A percentile compares a stretch with the other conserved stretches of the same genome.
Conservation (phyloP, 768 basidiomycete species). For the Trametes elegans region DNA sequence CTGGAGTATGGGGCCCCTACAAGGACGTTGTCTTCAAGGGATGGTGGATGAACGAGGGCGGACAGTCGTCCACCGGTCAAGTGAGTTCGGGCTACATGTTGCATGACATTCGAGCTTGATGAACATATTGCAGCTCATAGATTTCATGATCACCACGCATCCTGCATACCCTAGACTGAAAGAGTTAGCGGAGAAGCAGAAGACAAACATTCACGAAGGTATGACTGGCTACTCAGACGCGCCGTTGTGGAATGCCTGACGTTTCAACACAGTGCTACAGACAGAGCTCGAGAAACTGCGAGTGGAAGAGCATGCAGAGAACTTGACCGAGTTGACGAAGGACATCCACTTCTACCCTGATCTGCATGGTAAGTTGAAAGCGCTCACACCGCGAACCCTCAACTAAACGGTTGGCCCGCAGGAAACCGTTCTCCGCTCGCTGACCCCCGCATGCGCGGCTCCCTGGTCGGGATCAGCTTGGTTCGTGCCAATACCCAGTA, state of each 20-base stretch:
- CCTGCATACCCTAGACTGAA: conserved; percentile 75
- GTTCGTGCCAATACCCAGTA: conserved; percentile 35
- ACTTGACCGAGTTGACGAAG: conserved; percentile 82
- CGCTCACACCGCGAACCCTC: not conserved
- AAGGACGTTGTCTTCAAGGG: conserved; percentile 88
- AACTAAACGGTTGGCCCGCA: conserved; percentile 32
- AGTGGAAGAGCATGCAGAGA: conserved; percentile 50
- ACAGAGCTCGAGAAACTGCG: conserved; percentile 69
- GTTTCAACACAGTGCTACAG: conserved; percentile 55
- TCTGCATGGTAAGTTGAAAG: conserved; percentile 63
- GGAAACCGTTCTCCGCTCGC: conserved; percentile 97
- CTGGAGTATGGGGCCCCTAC: conserved; percentile 93
- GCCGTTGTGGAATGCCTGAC: no score
- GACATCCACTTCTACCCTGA: conserved; percentile 96
- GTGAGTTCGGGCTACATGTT: conserved; percentile 34
- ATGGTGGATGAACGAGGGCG: conserved; percentile 99
- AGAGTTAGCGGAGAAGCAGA: conserved; percentile 55
- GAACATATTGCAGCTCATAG: conserved; percentile 66
- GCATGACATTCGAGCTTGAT: not conserved
- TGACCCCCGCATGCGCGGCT: conserved; percentile 92
- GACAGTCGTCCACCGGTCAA: conserved; percentile 98
- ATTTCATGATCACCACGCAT: conserved; percentile 93
- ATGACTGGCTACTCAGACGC: no score
- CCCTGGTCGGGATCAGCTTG: conserved; percentile 83
- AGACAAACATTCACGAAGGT: conserved; percentile 61